Evolutionary conservation across 2,329 filamentous ascomycete species (phyloP).

Genomic region (Beauveria varroae): DNA sequence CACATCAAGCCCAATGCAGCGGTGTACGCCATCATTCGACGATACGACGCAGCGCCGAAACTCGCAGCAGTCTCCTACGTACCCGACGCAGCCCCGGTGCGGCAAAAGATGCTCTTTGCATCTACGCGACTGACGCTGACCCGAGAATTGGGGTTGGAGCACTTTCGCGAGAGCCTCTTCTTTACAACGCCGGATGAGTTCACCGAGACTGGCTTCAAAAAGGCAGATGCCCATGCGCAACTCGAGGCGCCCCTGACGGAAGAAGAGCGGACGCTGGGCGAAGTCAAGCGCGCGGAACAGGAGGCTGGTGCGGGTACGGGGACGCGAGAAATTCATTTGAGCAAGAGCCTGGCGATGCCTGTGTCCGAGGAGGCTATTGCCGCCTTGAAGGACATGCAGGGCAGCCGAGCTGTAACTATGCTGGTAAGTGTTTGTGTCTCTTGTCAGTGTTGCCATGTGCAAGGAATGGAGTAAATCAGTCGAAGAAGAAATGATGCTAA

Average conservation of each 20-base stretch:
- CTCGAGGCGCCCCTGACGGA: slow-evolving; percentile 67
- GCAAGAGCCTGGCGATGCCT: slow-evolving; percentile 50
- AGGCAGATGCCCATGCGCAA: slow-evolving; percentile 60
- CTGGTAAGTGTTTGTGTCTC: slow-evolving; percentile 42
- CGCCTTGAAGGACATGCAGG: slow-evolving; percentile 54
- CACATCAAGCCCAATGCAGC: slow-evolving; percentile 60
- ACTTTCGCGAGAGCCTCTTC: slow-evolving; percentile 72
- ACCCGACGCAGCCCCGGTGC: slow-evolving; percentile 68
- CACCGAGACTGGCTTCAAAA: slow-evolving; percentile 60
- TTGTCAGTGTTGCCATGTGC: no score
- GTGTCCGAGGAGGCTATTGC: slow-evolving; percentile 55
- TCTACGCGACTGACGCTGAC: slow-evolving; percentile 67
- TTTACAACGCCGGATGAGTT: slow-evolving; percentile 63
- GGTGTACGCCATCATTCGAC: slow-evolving; percentile 68
- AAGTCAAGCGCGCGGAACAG: slow-evolving; percentile 68
- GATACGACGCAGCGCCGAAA: slow-evolving; percentile 47
- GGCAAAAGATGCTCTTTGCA: slow-evolving; percentile 83
- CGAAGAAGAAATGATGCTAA: background rate
- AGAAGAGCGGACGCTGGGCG: slow-evolving; percentile 64
- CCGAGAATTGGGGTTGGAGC: slow-evolving; percentile 68
- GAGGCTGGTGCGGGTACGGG: slow-evolving; percentile 64
- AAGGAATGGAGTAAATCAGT: background rate
- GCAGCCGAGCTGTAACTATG: slow-evolving; percentile 51
- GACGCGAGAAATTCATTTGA: slow-evolving; percentile 49
- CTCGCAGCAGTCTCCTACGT: slow-evolving; percentile 72